Base-by-base conservation (phyloP, 2,329 filamentous ascomycete species). In the Sodiomyces alkalinus region DNA sequence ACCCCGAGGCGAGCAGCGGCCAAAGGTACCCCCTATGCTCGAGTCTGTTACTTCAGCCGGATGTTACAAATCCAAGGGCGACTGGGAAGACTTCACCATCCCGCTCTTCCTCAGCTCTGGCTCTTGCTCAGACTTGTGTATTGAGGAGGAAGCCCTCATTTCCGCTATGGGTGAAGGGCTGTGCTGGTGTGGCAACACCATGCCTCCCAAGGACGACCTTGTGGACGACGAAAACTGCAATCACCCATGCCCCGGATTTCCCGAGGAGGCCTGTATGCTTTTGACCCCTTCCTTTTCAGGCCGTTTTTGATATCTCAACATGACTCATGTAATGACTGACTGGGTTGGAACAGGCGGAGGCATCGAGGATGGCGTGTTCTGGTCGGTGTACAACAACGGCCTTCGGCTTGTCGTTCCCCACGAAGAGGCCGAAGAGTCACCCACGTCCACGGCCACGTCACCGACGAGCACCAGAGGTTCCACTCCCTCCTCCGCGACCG, bases 171-270 rank as follows among this genome's bases (percentile, higher is more conserved):
- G 63, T 6, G 61, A 62, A n/a, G 68, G 68, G n/a, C 57, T 61
- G 12, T 93, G 85, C 54, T 80, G 62, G 43, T 92, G 85, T 44
- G 85, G 83, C 33, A 55, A 71, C 37, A 52, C 61, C 33, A 63
- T 86, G 26, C 85, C 85, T 1, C 60, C 73, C 10, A 43, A 58
- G 21, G 55, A 55, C n/a, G 56, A 57, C 22, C 46, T 74, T 34
- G 63, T 70, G 6, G 54, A 63, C 24, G 64, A 76, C 43, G 47
- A 47, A 7, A 53, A 70, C n/a, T 93, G 85, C 55, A 60, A 68
- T 43, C 64, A 62, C 16, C 46, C 59, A 1, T 93, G 85, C 48
- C 58, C 67, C 15, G 79, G 72, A 7, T 86, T 58, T 41, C 54
- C 53, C 14, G 18, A 45, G 2, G 64, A 80, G 30, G 69, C 62